Conservation (phyloP, 2,329 filamentous ascomycete genomes). For the Penicillium hesseltinei region DNA sequence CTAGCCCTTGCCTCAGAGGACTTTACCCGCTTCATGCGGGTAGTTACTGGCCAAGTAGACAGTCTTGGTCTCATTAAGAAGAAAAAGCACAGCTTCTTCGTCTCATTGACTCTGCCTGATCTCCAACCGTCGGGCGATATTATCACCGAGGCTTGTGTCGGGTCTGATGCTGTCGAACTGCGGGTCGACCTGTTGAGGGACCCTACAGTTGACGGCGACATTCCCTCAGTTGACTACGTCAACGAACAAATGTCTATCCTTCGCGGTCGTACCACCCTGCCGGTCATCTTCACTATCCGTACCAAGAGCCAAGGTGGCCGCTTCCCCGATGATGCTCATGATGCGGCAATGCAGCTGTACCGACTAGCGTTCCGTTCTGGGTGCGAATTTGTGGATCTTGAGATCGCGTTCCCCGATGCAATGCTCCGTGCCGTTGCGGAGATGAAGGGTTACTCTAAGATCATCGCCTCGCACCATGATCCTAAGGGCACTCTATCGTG, state of each 20-base stretch:
- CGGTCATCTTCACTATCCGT: constrained; percentile 88
- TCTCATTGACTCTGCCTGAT: constrained; percentile 81
- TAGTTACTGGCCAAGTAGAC: constrained; percentile 63
- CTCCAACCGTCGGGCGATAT: constrained; percentile 62
- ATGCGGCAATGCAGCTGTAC: constrained; percentile 74
- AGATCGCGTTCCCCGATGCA: constrained; percentile 80
- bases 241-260: constrained; percentile 78
- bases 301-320: constrained; percentile 82
- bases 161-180: constrained; percentile 89
- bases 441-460: constrained; percentile 69
- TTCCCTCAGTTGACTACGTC: constrained; percentile 71
- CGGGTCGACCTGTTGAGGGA: constrained; percentile 88
- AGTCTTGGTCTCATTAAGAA: constrained; percentile 59
- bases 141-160: constrained; percentile 72
- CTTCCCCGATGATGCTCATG: constrained; percentile 74
- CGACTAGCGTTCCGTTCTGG: constrained; percentile 75
- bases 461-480: constrained; percentile 96
- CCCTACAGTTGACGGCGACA: constrained; percentile 55
- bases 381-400: constrained; percentile 88
- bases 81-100: constrained; percentile 79
- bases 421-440: constrained; percentile 68
- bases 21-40: constrained; percentile 69
- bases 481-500: constrained; percentile 75
- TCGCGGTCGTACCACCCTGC: constrained; percentile 67
- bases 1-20: constrained; percentile 60